Base-by-base conservation (phyloP, 768 basidiomycete genomes). In the Auriscalpium microsporum region DNA sequence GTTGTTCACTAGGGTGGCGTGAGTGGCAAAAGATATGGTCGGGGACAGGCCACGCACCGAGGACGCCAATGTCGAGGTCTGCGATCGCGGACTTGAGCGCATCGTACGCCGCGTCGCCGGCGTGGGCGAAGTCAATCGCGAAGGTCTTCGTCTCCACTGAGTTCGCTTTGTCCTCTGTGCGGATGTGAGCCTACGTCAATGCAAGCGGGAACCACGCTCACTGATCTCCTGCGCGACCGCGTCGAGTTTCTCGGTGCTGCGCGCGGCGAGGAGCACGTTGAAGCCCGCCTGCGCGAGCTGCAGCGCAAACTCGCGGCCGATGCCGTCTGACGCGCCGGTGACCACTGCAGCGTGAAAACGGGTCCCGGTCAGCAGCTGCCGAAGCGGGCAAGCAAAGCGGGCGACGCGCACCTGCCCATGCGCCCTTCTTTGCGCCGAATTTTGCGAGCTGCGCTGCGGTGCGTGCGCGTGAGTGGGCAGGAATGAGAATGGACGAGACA, bases 291-390 rank as follows among this genome's bases (percentile, higher is more conserved):
- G 80, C 2, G 87, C 94, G 38, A 99, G 78, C 69, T 98, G 94
- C 17, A 87, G 68, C 11, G 94, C 86, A 60, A 94, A 98, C 66
- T 96, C 93, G 58, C 86, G 87, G 2, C 96, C 96, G 61, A 99
- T 95, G 8, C 96, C 96, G 57, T 94, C 90, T 0, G 96, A 96
- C 33, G 91, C 88, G 36, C 96, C 96, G 1, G 95, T 98, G 13
- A 99, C 82, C 21, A 97, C 89, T 80, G 35, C 21, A 21, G 21
- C 21, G 21, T 21, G 7, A 14, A 19, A 23, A 4, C 8, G 76
- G 66, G 40, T 73, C 67, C 21, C 21, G 3, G 21, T 21, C 21
- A 21, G 21, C 3, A 67, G 55, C 19, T 16, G 4, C 19, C 8
- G 21, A 21, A 21, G 21, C 21, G 21, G 3, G 21, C 21, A 21